Percentiles rank a stretch among this genome's conserved stretches.
Evolutionary conservation across 768 basidiomycete species (phyloP).

Genomic region (Trametes punicea): DNA sequence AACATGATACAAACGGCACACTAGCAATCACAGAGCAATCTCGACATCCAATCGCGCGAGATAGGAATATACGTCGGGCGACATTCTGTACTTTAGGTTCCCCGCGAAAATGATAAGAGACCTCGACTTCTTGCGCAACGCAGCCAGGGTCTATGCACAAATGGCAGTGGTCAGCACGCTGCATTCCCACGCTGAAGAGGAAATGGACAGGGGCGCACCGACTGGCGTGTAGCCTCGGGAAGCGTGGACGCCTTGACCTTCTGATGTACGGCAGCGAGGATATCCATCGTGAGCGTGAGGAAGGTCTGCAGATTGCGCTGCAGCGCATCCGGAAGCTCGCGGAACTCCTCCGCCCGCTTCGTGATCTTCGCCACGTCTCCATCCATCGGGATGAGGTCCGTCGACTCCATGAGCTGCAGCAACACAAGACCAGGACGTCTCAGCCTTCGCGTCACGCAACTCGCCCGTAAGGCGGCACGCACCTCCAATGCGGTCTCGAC

Average conservation of each 20-base stretch:
- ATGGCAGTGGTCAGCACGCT: slow-evolving; percentile 18
- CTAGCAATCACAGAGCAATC: slow-evolving; percentile 57
- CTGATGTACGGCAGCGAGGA: slow-evolving; percentile 78
- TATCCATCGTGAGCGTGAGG: slow-evolving; percentile 89
- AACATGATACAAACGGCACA: slow-evolving; percentile 2
- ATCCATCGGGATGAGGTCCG: slow-evolving; percentile 81
- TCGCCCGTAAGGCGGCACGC: slow-evolving; percentile 27
- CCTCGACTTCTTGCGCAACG: slow-evolving; percentile 75
- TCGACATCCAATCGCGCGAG: slow-evolving; percentile 83
- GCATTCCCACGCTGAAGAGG: slow-evolving; percentile 10
- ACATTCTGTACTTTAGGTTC: slow-evolving; percentile 85
- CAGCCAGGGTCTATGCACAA: slow-evolving; percentile 51
- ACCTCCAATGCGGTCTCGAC: slow-evolving; percentile 83
- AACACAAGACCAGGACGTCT: neutral
- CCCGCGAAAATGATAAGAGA: slow-evolving; percentile 88
- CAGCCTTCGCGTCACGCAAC: no score
- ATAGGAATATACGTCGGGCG: slow-evolving; percentile 86
- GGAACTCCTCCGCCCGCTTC: slow-evolving; percentile 84
- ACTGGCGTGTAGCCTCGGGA: slow-evolving; percentile 73
- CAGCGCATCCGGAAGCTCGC: slow-evolving; percentile 78
- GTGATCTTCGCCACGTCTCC: slow-evolving; percentile 85
- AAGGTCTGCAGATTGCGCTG: slow-evolving; percentile 89
- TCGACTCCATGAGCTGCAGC: slow-evolving; percentile 78
- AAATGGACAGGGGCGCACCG: slow-evolving; percentile 51
- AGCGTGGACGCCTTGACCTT: slow-evolving; percentile 67